Percentiles rank a stretch among this genome's conserved stretches.
phyloP scores from a whole-genome alignment of 2,329 filamentous ascomycete species.

The Coniochaeta ligniaria region DNA sequence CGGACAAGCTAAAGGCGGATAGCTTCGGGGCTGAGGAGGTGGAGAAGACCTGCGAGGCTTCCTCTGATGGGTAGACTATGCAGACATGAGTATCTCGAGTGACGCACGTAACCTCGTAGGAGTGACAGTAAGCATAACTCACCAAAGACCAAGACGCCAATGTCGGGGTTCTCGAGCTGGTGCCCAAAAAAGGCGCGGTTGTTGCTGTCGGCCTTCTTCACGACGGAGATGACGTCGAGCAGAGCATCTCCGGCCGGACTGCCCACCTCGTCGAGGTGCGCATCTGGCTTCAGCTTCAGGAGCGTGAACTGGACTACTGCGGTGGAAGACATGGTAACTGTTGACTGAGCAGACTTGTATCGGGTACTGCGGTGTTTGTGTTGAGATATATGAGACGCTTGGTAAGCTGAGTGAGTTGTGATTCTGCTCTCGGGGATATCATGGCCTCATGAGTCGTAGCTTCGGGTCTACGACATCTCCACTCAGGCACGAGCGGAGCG shows the following conservation, averaged over 20 bases:
- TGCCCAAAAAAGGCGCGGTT: neutral
- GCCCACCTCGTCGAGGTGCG: conserved; percentile 1
- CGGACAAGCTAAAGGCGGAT: conserved; percentile 5
- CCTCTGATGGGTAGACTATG: neutral
- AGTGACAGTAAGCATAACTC: neutral
- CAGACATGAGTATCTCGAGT: neutral
- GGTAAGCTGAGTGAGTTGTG: neutral
- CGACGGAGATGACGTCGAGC: neutral
- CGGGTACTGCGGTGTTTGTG: neutral
- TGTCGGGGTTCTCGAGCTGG: neutral
- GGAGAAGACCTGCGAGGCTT: conserved; percentile 1
- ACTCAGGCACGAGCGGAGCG: neutral
- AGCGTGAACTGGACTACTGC: neutral
- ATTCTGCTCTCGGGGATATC: neutral
- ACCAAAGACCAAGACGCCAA: conserved; percentile 1
- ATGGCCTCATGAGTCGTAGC: neutral
- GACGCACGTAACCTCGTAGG: neutral
- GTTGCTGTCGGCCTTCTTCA: neutral
- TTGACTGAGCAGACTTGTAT: neutral
- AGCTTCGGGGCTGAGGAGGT: neutral
- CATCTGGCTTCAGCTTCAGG: conserved; percentile 1
- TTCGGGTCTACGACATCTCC: neutral
- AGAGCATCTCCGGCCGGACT: neutral
- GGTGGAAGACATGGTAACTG: neutral
- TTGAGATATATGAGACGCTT: neutral